These are phyloP conservation scores for Pseudocercospora cruenta DNA, from an alignment of 2,329 filamentous ascomycete species.

Conservation along the genomic window DNA sequence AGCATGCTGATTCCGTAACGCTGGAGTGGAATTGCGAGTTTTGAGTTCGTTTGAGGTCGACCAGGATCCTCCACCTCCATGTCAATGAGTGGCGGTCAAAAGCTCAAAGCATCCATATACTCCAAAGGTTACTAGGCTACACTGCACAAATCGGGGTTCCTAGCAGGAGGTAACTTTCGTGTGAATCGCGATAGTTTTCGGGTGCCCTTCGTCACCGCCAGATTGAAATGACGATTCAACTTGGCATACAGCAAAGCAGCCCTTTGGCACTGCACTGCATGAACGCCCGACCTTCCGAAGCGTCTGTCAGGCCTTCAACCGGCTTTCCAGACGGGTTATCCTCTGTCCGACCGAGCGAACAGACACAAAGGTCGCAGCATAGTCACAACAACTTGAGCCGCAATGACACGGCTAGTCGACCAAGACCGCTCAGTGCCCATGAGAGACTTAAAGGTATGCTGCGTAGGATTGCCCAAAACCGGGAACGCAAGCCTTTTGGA, in stretches of 20 bases:
- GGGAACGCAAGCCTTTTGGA: neutral
- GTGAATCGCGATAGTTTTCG: neutral
- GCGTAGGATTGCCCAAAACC: constrained; percentile 16
- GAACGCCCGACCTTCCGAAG: constrained; percentile 7
- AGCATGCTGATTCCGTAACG: constrained; percentile 4
- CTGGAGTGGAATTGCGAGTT: constrained; percentile 1
- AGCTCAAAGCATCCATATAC: neutral
- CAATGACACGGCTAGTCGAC: constrained; percentile 18
- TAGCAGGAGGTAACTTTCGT: neutral
- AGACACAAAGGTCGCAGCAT: constrained; percentile 2
- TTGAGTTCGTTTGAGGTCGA: constrained; percentile 5
- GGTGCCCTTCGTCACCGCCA: neutral
- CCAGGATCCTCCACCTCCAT: neutral
- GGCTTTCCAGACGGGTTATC: neutral
- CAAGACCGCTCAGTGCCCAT: constrained; percentile 15
- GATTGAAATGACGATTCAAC: neutral
- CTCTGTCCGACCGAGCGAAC: neutral
- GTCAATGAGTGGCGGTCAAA: neutral
- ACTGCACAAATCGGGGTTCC: neutral
- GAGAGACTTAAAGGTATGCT: constrained; percentile 19
- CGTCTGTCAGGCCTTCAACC: neutral
- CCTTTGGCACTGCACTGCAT: constrained; percentile 4
- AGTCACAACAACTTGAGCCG: neutral
- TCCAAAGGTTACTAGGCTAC: neutral
- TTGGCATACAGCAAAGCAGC: neutral